phyloP scores from a whole-genome alignment of 768 basidiomycete genomes.

The Mycena leptocephala region DNA sequence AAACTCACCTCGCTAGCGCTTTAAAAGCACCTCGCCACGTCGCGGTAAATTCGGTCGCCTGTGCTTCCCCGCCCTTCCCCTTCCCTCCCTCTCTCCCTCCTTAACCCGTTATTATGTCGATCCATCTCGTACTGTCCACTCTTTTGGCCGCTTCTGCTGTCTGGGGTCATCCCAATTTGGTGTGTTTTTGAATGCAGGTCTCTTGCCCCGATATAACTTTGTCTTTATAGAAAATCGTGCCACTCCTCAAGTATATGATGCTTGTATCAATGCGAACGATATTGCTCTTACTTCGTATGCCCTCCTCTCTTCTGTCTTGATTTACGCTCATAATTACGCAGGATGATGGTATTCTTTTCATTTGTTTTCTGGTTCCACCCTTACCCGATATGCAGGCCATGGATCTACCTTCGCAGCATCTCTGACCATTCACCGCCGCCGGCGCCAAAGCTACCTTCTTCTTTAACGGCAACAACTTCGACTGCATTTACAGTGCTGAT shows the following conservation, averaged over 20 bases:
- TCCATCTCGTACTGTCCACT: neutral
- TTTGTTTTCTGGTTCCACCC: neutral
- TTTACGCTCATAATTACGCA: neutral
- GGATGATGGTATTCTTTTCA: neutral
- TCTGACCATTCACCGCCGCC: neutral
- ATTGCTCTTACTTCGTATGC: slow-evolving; percentile 1
- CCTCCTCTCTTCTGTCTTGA: neutral
- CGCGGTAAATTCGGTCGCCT: no score
- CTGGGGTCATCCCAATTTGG: neutral
- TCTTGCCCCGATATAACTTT: neutral
- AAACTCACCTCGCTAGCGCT: neutral
- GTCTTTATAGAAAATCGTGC: neutral
- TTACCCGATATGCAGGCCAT: neutral
- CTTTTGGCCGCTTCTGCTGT: neutral
- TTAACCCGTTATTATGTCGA: neutral
- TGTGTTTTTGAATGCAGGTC: neutral
- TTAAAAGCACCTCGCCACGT: no score
- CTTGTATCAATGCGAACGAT: neutral
- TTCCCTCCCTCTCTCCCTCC: neutral
- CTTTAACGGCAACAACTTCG: neutral
- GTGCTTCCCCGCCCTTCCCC: neutral
- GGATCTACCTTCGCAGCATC: neutral
- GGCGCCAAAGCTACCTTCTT: neutral
- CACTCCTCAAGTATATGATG: neutral
- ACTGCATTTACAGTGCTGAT: neutral